Evolutionary conservation across 1,284 basidiomycete species (phyloP), one percentile per base, ranked within the genome.

Genomic region (Flammula alnicola): DNA sequence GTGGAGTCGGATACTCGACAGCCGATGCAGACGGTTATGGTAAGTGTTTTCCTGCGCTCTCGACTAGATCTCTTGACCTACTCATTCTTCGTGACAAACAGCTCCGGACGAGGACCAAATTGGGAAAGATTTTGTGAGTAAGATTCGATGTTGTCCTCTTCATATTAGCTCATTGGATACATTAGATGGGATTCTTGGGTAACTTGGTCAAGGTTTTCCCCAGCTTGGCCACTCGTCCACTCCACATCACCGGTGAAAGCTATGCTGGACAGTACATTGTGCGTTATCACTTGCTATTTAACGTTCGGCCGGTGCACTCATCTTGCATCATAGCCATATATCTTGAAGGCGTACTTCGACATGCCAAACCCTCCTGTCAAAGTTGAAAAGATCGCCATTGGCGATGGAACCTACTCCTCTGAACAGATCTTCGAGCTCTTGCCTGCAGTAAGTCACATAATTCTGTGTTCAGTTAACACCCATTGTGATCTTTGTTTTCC

Each of bases 191-290:
- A n/a, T 88, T 87, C 63, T 62, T 88, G 36, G 66, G 61, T 20
- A 88, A 88, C 59, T 66, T 87, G 3, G 80, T 85, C 59, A 81
- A 81, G 56, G 79, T 86, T 7, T 88, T 88, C 63, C 86, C 86
- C 4, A 72, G 72, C 54, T 70, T 88, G 19, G 75, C 76, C 2
- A 78, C 68, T 1, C 78, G 85, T 25, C 86, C 85, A 8, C 72
- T 88, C 22, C 67, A 80, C 59, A 61, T 88, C 27, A 80, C 77
- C 1, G 86, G 86, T 1, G 85, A 87, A 64, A 84, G 81, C 60
- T 86, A 86, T 64, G 79, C 86, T 12, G 85, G 86, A 30, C 74
- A 73, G 53, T 88, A 80, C 60, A 84, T 86, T 44, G 81, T 81
- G 54, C 59, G 79, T 17, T 23, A 35, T 25, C 11, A 38, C 36